phyloP scores from a whole-genome alignment of 306 rosid genomes.

The Bauhinia variegata region DNA sequence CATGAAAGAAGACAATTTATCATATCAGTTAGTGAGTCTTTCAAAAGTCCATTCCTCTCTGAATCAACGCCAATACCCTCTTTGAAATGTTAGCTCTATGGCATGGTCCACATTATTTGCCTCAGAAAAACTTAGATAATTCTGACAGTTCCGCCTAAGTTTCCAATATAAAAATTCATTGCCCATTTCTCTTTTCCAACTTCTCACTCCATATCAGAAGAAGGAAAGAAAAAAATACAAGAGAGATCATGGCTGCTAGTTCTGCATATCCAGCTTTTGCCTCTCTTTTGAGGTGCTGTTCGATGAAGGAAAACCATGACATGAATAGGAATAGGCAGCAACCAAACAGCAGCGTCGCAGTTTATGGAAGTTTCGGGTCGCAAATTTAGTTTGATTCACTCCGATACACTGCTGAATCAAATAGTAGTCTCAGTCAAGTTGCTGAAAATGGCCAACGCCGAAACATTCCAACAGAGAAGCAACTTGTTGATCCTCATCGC shows the following conservation, averaged over 20 bases:
- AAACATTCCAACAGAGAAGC: conserved; percentile 83
- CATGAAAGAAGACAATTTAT: conserved; percentile 22
- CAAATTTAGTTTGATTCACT: conserved; percentile 42
- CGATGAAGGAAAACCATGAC: conserved; percentile 50
- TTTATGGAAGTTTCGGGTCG: conserved; percentile 49
- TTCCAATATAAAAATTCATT: conserved; percentile 33
- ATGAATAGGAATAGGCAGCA: conserved; percentile 48
- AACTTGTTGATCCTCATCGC: conserved; percentile 68
- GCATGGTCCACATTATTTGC: conserved; percentile 37
- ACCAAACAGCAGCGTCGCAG: conserved; percentile 42
- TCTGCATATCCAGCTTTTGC: conserved; percentile 36
- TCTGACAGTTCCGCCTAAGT: conserved; percentile 29
- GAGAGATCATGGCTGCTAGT: conserved; percentile 39
- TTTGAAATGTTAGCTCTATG: conserved; percentile 43
- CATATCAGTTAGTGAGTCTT: conserved; percentile 9
- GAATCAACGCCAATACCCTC: conserved; percentile 40
- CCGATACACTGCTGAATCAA: conserved; percentile 41
- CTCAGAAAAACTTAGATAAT: no score
- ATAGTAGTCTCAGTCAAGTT: conserved; percentile 30
- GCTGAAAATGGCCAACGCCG: conserved; percentile 59
- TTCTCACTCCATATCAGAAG: conserved; percentile 25
- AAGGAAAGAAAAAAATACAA: neutral
- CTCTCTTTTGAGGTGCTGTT: conserved; percentile 47
- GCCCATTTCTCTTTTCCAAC: conserved; percentile 21
- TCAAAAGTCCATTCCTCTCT: no score